phyloP scores from a whole-genome alignment of 1,139 yeast genomes.

The Suhomyces panamericanus region DNA sequence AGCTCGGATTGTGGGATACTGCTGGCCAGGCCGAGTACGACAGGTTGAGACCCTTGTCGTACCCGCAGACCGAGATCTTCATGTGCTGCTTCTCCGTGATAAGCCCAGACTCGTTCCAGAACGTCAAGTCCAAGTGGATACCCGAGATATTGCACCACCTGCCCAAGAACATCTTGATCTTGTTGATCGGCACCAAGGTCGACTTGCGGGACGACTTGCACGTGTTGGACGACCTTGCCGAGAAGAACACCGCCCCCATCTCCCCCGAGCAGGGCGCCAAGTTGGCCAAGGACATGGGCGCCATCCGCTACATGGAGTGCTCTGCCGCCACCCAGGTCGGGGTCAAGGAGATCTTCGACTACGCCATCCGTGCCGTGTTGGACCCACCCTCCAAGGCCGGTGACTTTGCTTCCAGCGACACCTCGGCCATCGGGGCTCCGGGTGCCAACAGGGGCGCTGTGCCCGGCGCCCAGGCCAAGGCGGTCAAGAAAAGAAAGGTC shows the following conservation, averaged over 20 bases:
- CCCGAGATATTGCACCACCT: slow-evolving; percentile 90
- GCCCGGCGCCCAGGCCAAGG: slow-evolving; percentile 5
- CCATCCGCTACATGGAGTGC: slow-evolving; percentile 80
- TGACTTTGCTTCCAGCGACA: slow-evolving; percentile 5
- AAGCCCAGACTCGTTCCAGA: slow-evolving; percentile 77
- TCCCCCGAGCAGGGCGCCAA: slow-evolving; percentile 61
- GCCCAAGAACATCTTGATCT: slow-evolving; percentile 69
- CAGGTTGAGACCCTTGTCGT: slow-evolving; percentile 83
- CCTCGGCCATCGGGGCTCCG: slow-evolving; percentile 10
- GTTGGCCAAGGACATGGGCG: slow-evolving; percentile 70
- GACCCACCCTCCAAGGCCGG: slow-evolving; percentile 45
- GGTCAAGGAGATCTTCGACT: slow-evolving; percentile 78
- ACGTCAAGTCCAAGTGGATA: slow-evolving; percentile 75
- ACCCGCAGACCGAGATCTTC: slow-evolving; percentile 91
- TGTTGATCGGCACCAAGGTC: slow-evolving; percentile 82
- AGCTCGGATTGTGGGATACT: slow-evolving; percentile 94
- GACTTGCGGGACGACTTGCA: slow-evolving; percentile 84
- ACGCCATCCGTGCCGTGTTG: slow-evolving; percentile 71
- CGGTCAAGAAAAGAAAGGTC: slow-evolving; percentile 31
- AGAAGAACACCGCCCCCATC: slow-evolving; percentile 63
- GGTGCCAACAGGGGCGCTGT: slow-evolving; percentile 6
- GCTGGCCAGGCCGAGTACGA: slow-evolving; percentile 97
- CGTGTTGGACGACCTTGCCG: slow-evolving; percentile 68
- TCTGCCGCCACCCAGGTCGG: slow-evolving; percentile 93
- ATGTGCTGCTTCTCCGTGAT: slow-evolving; percentile 84